Evolutionary conservation across 441 rosid genomes (phyloP).

Genomic region (Gossypium trilobum): DNA sequence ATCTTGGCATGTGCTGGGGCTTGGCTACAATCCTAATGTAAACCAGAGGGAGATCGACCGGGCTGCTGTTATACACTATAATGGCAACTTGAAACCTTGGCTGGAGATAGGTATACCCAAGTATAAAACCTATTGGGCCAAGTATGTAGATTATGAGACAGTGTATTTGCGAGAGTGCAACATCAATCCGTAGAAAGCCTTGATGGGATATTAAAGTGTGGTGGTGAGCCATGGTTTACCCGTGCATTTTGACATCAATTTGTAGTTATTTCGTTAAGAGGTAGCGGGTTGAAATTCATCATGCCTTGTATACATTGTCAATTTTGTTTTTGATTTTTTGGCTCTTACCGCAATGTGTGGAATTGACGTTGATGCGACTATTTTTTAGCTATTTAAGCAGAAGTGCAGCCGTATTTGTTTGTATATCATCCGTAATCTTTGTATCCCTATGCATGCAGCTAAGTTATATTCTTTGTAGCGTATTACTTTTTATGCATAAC

Average conservation of each 20-base stretch:
- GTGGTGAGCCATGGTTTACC: slow-evolving; percentile 4
- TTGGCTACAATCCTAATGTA: slow-evolving; percentile 82
- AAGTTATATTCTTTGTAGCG: background rate
- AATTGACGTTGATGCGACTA: background rate
- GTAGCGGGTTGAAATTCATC: slow-evolving; percentile 22
- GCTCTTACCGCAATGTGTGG: background rate
- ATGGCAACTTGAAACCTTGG: slow-evolving; percentile 97
- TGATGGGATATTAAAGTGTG: background rate
- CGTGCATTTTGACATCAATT: slow-evolving; percentile 17
- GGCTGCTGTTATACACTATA: slow-evolving; percentile 82
- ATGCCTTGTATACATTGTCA: slow-evolving; percentile 30
- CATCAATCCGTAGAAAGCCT: slow-evolving; percentile 52
- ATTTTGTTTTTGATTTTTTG: slow-evolving; percentile 5
- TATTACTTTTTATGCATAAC: background rate
- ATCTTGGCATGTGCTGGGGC: slow-evolving; percentile 84
- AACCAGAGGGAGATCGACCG: slow-evolving; percentile 68
- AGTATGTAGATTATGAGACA: slow-evolving; percentile 62
- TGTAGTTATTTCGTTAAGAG: slow-evolving; percentile 16
- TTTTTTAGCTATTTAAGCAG: background rate
- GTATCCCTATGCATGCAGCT: no score
- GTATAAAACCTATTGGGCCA: slow-evolving; percentile 60
- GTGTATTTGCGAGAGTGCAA: slow-evolving; percentile 71
- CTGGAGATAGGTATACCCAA: slow-evolving; percentile 84
- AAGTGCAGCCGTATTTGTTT: slow-evolving; percentile 29
- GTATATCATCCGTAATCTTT: slow-evolving; percentile 30